A percentile compares a stretch with the other conserved stretches of the same genome.
phyloP scores from a whole-genome alignment of 2,329 filamentous ascomycete species.

The Paraphaeosphaeria minitans region DNA sequence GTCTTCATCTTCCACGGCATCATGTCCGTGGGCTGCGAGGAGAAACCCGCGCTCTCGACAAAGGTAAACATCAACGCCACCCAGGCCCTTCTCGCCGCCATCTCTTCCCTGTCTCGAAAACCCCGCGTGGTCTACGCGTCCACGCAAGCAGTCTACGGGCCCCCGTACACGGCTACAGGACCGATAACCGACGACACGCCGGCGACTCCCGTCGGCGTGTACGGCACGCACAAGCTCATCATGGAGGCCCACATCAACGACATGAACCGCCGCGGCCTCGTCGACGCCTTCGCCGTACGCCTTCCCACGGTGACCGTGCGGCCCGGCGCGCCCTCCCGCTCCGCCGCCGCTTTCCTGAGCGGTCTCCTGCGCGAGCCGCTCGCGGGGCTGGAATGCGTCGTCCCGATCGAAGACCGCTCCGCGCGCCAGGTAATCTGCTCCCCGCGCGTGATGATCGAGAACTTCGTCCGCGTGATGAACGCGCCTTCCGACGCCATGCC shows the following conservation, averaged over 20 bases:
- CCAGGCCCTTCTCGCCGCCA: conserved; percentile 56
- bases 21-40: conserved; percentile 67
- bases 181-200: conserved; percentile 2
- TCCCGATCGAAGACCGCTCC: background rate
- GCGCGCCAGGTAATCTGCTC: background rate
- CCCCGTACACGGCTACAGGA: background rate
- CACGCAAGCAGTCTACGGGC: conserved; percentile 62
- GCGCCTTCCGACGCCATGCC: background rate
- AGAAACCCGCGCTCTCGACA: conserved; percentile 62
- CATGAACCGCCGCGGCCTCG: background rate
- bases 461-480: background rate
- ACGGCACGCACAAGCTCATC: conserved; percentile 8
- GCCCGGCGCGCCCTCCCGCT: background rate
- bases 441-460: background rate
- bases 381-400: background rate
- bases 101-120: conserved; percentile 27
- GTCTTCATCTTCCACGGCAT: conserved; percentile 66
- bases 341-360: conserved; percentile 1
- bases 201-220: conserved; percentile 1
- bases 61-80: conserved; percentile 64
- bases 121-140: conserved; percentile 61
- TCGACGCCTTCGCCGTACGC: conserved; percentile 1
- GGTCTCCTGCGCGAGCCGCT: conserved; percentile 3
- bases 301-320: conserved; percentile 1
- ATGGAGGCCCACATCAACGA: conserved; percentile 7